phyloP scores from a whole-genome alignment of 352 stramenopile species.

The Phytophthora pisi region DNA sequence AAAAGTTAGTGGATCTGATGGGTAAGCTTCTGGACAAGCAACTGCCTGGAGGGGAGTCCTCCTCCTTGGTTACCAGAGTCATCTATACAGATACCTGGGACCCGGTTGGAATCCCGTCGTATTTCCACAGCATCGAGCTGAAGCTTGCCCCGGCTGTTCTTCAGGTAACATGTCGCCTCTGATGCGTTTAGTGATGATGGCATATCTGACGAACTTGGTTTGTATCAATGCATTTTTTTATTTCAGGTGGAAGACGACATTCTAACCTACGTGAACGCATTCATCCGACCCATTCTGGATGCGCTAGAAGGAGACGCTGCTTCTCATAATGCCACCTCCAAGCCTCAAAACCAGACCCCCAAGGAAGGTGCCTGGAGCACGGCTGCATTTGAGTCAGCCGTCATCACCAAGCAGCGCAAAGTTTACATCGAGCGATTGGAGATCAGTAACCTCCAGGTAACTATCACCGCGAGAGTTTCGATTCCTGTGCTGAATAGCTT shows the following conservation, averaged over 20 bases:
- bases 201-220: constrained; percentile 3
- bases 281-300: constrained; percentile 52
- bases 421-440: constrained; percentile 68
- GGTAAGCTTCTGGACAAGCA: constrained; percentile 44
- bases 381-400: constrained; percentile 21
- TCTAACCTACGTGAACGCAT: constrained; percentile 50
- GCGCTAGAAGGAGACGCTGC: constrained; percentile 32
- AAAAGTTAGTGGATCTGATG: constrained; percentile 37
- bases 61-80: constrained; percentile 51
- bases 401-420: constrained; percentile 52
- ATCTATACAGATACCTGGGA: constrained; percentile 67
- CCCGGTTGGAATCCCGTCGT: constrained; percentile 48
- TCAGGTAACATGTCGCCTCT: constrained; percentile 49
- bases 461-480: constrained; percentile 76
- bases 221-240: background rate
- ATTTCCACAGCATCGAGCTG: constrained; percentile 76
- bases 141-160: constrained; percentile 59
- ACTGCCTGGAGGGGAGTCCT: constrained; percentile 34
- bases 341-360: background rate
- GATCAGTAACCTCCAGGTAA: constrained; percentile 66
- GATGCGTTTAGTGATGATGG: background rate
- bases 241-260: constrained; percentile 65
- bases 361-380: constrained; percentile 23
- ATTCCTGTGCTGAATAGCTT: constrained; percentile 85
- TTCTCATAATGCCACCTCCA: background rate